phyloP scores from a whole-genome alignment of 352 stramenopile genomes.

The Phytophthora sp. region DNA sequence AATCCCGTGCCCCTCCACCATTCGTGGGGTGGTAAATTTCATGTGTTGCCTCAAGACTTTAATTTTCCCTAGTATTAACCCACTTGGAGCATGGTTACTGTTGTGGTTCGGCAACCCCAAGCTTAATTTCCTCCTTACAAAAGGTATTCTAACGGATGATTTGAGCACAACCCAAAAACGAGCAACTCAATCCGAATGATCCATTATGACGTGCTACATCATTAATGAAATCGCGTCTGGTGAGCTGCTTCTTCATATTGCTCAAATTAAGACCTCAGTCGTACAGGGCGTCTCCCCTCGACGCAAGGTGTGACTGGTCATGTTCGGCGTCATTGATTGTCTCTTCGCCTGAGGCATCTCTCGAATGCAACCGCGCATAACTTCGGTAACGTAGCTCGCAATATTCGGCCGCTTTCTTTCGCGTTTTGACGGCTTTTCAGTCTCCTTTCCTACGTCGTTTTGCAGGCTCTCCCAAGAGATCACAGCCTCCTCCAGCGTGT shows the following conservation, averaged over 20 bases:
- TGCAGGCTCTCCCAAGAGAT: slow-evolving; percentile 3
- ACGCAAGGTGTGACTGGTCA: background rate
- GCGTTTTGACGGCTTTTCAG: background rate
- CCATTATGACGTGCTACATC: slow-evolving; percentile 6
- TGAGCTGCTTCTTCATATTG: slow-evolving; percentile 15
- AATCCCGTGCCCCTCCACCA: background rate
- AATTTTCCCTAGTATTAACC: background rate
- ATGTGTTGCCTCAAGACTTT: background rate
- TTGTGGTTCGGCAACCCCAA: slow-evolving; percentile 1
- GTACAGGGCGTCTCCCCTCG: background rate
- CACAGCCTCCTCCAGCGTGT: slow-evolving; percentile 6
- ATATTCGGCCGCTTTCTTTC: background rate
- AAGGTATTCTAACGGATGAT: background rate
- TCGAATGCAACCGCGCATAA: background rate
- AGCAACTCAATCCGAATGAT: slow-evolving; percentile 4
- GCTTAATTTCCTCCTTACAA: background rate
- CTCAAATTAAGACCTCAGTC: background rate
- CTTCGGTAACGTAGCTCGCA: slow-evolving; percentile 4
- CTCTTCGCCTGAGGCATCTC: background rate
- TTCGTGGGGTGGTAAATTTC: background rate
- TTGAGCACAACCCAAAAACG: background rate
- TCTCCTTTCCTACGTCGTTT: background rate
- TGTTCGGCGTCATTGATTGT: background rate
- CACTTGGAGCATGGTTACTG: slow-evolving; percentile 1
- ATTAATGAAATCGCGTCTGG: slow-evolving; percentile 9